Evolutionary conservation across 1,139 yeast species (phyloP), one percentile per base, ranked within the genome.

Genomic region (Suhomyces anneliseae): DNA sequence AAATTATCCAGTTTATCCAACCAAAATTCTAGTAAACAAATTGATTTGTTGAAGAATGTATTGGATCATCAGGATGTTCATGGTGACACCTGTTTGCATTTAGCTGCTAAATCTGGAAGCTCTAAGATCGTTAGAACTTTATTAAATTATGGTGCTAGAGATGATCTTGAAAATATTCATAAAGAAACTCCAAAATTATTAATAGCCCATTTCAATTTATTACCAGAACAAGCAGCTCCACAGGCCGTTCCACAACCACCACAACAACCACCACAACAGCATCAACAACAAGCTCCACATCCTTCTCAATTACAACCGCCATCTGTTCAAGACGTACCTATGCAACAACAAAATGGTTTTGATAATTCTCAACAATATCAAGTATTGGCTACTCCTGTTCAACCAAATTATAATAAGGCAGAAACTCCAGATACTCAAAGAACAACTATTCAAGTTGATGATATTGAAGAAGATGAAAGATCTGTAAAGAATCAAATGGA

Each of bases 21-120:
- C 39, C 63, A 58, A 39, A 65, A 67, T 45, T 58, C 63, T 14
- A 57, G 62, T 43, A 54, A 54, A 36, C 61, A 59, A 40, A 66
- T 72, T 15, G 77, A 83, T 47, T 65, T 86, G 50, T 64, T 85
- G 51, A 77, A 74, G 47, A 82, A 83, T 57, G 83, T 86, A 34
- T 64, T 86, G 37, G 84, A 85, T 56, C 90, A 83, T 60, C 85
- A 80, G 55, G 93, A 86, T 64, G 76, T 75, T 11, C 74, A 79
- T 51, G 90, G 92, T 7, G 85, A 85, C 53, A 83, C 90, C 0
- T 83, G 87, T 33, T 65, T 85, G 44, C 89, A 85, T 56, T 65
- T 86, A 42, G 87, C 90, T 6, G 70, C 80, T 3, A 74, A 75
- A 50, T 63, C 76, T 8, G 70, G 70, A 39, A 69, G 75, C 49